A percentile compares a stretch with the other conserved stretches of the same genome.
phyloP scores from a whole-genome alignment of 73 alveolate genomes.

The Stentor coeruleus region DNA sequence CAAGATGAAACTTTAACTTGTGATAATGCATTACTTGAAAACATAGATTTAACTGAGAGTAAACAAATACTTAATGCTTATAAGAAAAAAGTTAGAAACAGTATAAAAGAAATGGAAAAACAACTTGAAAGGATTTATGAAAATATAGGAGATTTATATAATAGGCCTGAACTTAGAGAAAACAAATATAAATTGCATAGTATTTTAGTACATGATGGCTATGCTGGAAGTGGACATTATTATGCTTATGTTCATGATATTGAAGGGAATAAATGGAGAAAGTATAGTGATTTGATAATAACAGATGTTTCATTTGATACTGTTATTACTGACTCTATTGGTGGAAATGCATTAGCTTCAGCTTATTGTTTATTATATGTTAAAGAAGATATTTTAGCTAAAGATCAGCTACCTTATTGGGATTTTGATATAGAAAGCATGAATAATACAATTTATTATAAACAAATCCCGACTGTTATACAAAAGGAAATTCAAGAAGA shows the following conservation, averaged over 20 bases:
- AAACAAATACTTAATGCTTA: neutral
- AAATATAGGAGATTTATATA: conserved; percentile 37
- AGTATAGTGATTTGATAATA: conserved; percentile 67
- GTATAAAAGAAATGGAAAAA: conserved; percentile 26
- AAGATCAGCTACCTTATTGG: neutral
- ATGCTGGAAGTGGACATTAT: conserved; percentile 76
- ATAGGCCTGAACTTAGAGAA: conserved; percentile 25
- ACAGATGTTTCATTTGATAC: conserved; percentile 50
- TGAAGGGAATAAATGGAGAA: conserved; percentile 45
- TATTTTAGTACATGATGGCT: conserved; percentile 71
- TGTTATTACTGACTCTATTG: conserved; percentile 60
- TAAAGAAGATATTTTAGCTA: conserved; percentile 23
- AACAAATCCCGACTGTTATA: neutral
- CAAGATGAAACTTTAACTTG: neutral
- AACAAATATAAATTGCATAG: conserved; percentile 50
- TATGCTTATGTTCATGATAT: conserved; percentile 63
- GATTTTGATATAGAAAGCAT: neutral
- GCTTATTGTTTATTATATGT: conserved; percentile 76
- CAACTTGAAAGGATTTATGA: conserved; percentile 34
- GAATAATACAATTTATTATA: no score
- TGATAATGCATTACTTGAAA: neutral
- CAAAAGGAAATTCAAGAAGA: neutral
- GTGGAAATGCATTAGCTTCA: conserved; percentile 57
- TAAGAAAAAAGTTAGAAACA: conserved; percentile 8
- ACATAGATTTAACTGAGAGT: neutral